Conservation (phyloP, 108 stramenopile genomes). For the Cyclotella kingstonii region DNA sequence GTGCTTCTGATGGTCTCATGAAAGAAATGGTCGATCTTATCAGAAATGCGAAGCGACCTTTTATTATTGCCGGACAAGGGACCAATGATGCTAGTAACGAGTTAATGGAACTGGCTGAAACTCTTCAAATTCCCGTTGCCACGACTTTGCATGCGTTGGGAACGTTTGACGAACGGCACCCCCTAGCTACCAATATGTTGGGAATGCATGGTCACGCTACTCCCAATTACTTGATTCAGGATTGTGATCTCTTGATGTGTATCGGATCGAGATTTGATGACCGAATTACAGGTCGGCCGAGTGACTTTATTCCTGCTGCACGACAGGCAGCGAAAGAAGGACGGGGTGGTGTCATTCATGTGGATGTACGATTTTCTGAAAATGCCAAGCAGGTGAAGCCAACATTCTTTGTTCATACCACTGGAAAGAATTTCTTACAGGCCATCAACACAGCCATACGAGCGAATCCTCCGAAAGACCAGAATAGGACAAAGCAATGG, state of each 20-base stretch:
- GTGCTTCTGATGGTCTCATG: slow-evolving; percentile 45
- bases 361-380: slow-evolving; percentile 79
- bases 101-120: slow-evolving; percentile 79
- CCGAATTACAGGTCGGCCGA: slow-evolving; percentile 83
- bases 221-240: slow-evolving; percentile 89
- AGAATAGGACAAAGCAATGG: slow-evolving; percentile 60
- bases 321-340: slow-evolving; percentile 78
- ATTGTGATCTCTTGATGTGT: slow-evolving; percentile 83
- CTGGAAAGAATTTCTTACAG: slow-evolving; percentile 75
- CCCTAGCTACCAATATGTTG: slow-evolving; percentile 85
- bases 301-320: slow-evolving; percentile 81
- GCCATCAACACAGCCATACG: slow-evolving; percentile 63
- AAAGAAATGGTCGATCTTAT: slow-evolving; percentile 72
- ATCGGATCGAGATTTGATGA: slow-evolving; percentile 91
- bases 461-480: slow-evolving; percentile 37
- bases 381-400: slow-evolving; percentile 80
- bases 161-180: slow-evolving; percentile 80
- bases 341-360: slow-evolving; percentile 88
- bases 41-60: slow-evolving; percentile 77
- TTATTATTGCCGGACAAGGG: slow-evolving; percentile 91
- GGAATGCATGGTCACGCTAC: slow-evolving; percentile 93
- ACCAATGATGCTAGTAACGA: slow-evolving; percentile 79
- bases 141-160: slow-evolving; percentile 88
- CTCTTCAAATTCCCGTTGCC: slow-evolving; percentile 85
- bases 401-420: slow-evolving; percentile 82